Evolutionary conservation across 129 eudicot species (phyloP).

Genomic region (Tanacetum coccineum): DNA sequence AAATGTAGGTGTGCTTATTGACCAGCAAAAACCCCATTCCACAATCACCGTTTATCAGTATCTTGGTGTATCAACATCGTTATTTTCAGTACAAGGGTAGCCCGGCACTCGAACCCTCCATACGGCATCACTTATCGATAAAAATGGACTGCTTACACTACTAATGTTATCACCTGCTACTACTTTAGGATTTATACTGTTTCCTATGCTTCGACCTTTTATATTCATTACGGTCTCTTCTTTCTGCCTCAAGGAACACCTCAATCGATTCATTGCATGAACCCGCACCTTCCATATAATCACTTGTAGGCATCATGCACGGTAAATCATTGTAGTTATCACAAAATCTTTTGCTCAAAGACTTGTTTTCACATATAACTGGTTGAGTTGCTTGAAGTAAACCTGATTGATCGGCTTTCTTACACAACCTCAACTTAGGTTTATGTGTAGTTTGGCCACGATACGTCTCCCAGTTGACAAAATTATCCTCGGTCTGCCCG

Average conservation of each 20-base stretch:
- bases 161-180: constrained; percentile 64
- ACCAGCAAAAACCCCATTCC: constrained; percentile 85
- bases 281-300: constrained; percentile 47
- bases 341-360: constrained; percentile 36
- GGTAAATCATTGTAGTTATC: constrained; percentile 37
- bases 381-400: constrained; percentile 24
- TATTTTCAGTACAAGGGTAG: constrained; percentile 42
- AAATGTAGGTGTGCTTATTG: constrained; percentile 57
- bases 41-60: constrained; percentile 49
- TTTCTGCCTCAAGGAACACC: constrained; percentile 33
- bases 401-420: constrained; percentile 30
- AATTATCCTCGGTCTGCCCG: constrained; percentile 34
- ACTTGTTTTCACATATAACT: constrained; percentile 34
- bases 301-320: constrained; percentile 42
- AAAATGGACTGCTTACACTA: constrained; percentile 60
- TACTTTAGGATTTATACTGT: constrained; percentile 32
- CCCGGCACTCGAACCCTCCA: constrained; percentile 44
- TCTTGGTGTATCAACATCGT: constrained; percentile 43
- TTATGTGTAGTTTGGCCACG: constrained; percentile 32
- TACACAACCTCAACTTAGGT: constrained; percentile 22
- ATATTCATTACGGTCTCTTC: constrained; percentile 25
- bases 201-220: constrained; percentile 37
- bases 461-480: constrained; percentile 33
- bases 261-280: constrained; percentile 65
- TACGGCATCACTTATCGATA: constrained; percentile 43